phyloP scores from a whole-genome alignment of 2,329 filamentous ascomycete species.

The Xylaria polymorpha region DNA sequence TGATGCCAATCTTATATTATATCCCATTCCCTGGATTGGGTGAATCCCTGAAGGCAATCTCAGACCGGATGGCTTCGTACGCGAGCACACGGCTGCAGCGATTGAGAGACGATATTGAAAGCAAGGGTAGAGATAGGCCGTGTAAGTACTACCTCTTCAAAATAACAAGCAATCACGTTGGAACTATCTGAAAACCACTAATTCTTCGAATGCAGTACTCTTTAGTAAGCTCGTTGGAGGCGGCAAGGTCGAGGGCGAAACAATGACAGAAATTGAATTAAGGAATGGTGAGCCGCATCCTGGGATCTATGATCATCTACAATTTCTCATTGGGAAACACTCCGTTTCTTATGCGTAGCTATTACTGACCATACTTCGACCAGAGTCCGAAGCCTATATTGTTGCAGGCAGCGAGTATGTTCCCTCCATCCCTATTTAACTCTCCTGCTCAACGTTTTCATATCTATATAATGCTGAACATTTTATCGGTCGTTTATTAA shows the following conservation, averaged over 20 bases:
- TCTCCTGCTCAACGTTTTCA: neutral
- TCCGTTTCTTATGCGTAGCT: neutral
- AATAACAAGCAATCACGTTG: neutral
- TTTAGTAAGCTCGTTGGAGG: neutral
- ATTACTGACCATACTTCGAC: constrained; percentile 42
- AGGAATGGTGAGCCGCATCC: neutral
- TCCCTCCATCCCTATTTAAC: constrained; percentile 22
- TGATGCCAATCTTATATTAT: neutral
- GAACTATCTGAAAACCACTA: neutral
- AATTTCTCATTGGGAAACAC: too few relatives aligned
- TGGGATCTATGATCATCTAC: too few relatives aligned
- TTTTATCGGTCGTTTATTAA: neutral
- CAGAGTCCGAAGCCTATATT: constrained; percentile 42
- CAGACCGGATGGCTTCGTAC: neutral
- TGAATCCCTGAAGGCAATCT: neutral
- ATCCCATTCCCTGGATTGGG: neutral
- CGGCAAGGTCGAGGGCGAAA: neutral
- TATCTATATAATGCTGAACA: neutral
- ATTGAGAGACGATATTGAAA: neutral
- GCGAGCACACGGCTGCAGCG: neutral
- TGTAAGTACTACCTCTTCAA: neutral
- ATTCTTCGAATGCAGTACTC: neutral
- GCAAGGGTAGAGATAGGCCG: neutral
- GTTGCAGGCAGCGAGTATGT: constrained; percentile 56
- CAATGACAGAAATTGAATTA: neutral